Evolutionary conservation across 2,329 filamentous ascomycete species (phyloP).

Genomic region (Fusarium fujikuroi): DNA sequence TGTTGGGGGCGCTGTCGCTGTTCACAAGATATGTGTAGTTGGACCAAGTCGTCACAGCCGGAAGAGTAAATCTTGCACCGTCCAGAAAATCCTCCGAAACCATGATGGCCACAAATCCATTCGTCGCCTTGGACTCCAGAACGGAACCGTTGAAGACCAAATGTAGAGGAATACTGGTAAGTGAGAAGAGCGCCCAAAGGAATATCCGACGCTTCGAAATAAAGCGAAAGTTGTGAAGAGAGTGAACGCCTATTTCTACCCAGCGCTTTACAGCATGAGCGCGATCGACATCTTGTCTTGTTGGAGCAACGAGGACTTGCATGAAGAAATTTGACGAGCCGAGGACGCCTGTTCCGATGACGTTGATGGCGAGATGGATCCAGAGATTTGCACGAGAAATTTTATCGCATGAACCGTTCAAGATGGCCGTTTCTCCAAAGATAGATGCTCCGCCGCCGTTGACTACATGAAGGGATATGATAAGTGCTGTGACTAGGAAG

Average conservation of each 20-base stretch:
- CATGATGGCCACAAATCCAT: not conserved
- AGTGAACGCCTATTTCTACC: not conserved
- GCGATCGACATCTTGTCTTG: not conserved
- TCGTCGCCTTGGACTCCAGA: not conserved
- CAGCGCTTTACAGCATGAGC: not conserved
- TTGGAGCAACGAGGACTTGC: not conserved
- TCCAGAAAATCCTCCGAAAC: not conserved
- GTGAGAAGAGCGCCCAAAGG: not conserved
- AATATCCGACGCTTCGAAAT: not conserved
- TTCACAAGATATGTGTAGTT: not conserved
- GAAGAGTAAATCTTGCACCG: not conserved
- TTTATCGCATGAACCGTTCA: not conserved
- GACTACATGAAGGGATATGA: not conserved
- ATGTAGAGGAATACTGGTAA: not conserved
- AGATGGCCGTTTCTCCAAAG: not conserved
- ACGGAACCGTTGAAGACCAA: not conserved
- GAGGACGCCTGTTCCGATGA: not conserved
- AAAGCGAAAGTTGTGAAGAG: not conserved
- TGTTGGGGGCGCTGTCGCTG: not conserved
- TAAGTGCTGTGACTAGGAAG: not conserved
- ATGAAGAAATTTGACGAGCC: not conserved
- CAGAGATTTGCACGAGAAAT: not conserved
- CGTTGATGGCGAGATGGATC: not conserved
- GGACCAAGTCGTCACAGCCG: not conserved
- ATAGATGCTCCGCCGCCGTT: not conserved